Percentiles rank a stretch among this genome's conserved stretches.
Conservation (phyloP, 2,329 filamentous ascomycete genomes). For the Colletotrichum tabaci region DNA sequence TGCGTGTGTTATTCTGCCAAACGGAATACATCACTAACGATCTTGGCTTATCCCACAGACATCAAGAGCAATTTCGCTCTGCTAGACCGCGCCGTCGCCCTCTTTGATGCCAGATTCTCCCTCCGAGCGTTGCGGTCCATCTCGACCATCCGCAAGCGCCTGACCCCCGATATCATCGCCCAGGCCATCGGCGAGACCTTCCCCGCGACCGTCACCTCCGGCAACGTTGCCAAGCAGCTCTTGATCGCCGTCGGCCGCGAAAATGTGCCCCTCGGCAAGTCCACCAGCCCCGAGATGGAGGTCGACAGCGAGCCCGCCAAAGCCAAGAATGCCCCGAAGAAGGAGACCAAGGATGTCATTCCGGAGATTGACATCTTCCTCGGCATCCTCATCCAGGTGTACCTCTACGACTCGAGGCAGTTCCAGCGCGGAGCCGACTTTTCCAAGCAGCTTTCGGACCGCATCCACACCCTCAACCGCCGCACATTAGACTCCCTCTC, state of each 20-base stretch:
- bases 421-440: conserved; percentile 86
- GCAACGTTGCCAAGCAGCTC: conserved; percentile 77
- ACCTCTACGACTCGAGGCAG: conserved; percentile 88
- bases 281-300: conserved; percentile 78
- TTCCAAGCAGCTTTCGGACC: conserved; percentile 85
- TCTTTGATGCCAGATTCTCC: conserved; percentile 96
- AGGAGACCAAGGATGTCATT: conserved; percentile 81
- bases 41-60: conserved; percentile 68
- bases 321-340: conserved; percentile 72
- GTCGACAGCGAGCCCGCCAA: conserved; percentile 74
- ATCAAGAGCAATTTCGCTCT: conserved; percentile 95
- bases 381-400: conserved; percentile 87
- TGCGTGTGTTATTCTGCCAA: neutral
- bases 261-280: conserved; percentile 73
- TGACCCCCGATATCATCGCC: conserved; percentile 85
- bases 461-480: conserved; percentile 90
- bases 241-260: conserved; percentile 79
- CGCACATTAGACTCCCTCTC: conserved; percentile 94
- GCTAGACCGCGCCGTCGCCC: conserved; percentile 89
- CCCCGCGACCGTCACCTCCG: conserved; percentile 72
- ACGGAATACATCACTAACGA: conserved; percentile 43
- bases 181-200: conserved; percentile 88
- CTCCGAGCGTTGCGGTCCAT: conserved; percentile 95
- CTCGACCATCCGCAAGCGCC: conserved; percentile 93
- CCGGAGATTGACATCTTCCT: conserved; percentile 93